A percentile compares a stretch with the other conserved stretches of the same genome.
Conservation (phyloP, 225 moss, liverwort and hornwort genomes). For the Lunularia cruciata region DNA sequence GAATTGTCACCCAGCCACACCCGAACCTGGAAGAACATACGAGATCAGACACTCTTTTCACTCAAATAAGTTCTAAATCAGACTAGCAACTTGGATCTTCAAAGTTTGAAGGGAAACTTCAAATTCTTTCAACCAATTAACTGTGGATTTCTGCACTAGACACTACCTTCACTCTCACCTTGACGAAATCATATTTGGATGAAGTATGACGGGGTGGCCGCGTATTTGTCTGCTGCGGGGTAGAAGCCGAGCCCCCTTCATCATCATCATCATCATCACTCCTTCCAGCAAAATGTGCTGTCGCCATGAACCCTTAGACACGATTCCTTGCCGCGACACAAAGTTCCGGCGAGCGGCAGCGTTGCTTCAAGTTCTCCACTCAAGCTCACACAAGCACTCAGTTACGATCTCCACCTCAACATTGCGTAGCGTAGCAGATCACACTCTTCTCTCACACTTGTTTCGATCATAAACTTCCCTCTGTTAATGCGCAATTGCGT, state of each 20-base stretch:
- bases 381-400: not conserved
- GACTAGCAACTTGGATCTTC: too few species aligned
- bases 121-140: not conserved
- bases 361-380: not conserved
- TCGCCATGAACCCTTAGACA: not conserved
- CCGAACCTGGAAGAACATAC: constrained; percentile 60
- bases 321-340: not conserved
- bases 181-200: constrained; percentile 97
- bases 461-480: too few species aligned
- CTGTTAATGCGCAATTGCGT: too few species aligned
- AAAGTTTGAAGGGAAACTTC: too few species aligned
- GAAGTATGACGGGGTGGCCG: constrained; percentile 76
- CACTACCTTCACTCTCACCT: constrained; percentile 43
- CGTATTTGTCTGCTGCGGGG: constrained; percentile 42
- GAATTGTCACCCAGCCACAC: constrained; percentile 98
- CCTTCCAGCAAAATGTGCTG: constrained; percentile 13
- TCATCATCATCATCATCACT: constrained; percentile 17
- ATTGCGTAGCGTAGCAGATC: too few species aligned
- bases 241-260: constrained; percentile 9
- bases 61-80: not conserved
- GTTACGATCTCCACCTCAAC: too few species aligned
- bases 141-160: not conserved
- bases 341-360: not conserved
- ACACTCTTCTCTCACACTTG: too few species aligned
- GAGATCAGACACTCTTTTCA: not conserved